Percentiles rank a stretch among this genome's conserved stretches.
phyloP scores from a whole-genome alignment of 768 basidiomycete species.

The Sarcodon sp. region DNA sequence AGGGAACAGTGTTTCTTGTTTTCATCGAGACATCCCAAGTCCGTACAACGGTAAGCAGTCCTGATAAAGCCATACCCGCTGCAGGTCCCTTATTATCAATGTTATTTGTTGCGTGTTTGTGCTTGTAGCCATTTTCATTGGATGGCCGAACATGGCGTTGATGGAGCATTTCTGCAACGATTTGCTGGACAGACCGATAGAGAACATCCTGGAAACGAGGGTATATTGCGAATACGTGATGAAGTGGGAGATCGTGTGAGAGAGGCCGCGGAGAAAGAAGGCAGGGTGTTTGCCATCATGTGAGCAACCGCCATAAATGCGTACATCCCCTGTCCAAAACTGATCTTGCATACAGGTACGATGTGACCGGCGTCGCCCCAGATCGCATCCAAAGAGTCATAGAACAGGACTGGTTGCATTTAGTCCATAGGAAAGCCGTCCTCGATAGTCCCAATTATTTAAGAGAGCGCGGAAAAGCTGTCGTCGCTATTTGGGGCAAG shows the following conservation, averaged over 20 bases:
- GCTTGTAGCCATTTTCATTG: slow-evolving; percentile 52
- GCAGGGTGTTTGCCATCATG: slow-evolving; percentile 79
- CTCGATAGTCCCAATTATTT: slow-evolving; percentile 67
- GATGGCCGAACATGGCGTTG: slow-evolving; percentile 76
- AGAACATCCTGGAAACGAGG: slow-evolving; percentile 35
- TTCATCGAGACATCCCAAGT: slow-evolving; percentile 65
- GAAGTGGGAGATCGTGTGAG: slow-evolving; percentile 61
- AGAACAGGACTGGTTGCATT: slow-evolving; percentile 63
- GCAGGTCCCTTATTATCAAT: background rate
- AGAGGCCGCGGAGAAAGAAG: slow-evolving; percentile 71
- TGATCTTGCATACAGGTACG: slow-evolving; percentile 44
- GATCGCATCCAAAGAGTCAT: slow-evolving; percentile 56
- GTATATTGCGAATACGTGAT: slow-evolving; percentile 51
- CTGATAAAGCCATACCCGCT: background rate
- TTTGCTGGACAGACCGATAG: slow-evolving; percentile 35
- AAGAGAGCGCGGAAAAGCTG: slow-evolving; percentile 53
- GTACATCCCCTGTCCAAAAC: background rate
- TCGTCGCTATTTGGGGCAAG: slow-evolving; percentile 63
- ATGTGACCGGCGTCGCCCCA: slow-evolving; percentile 65
- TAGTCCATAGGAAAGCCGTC: slow-evolving; percentile 44
- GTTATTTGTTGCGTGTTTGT: background rate
- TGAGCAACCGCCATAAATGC: slow-evolving; percentile 20
- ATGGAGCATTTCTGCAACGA: slow-evolving; percentile 74
- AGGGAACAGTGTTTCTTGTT: slow-evolving; percentile 61
- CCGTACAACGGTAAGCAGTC: slow-evolving; percentile 41